phyloP scores from a whole-genome alignment of 306 rosid species.

The Glycine tomentella region DNA sequence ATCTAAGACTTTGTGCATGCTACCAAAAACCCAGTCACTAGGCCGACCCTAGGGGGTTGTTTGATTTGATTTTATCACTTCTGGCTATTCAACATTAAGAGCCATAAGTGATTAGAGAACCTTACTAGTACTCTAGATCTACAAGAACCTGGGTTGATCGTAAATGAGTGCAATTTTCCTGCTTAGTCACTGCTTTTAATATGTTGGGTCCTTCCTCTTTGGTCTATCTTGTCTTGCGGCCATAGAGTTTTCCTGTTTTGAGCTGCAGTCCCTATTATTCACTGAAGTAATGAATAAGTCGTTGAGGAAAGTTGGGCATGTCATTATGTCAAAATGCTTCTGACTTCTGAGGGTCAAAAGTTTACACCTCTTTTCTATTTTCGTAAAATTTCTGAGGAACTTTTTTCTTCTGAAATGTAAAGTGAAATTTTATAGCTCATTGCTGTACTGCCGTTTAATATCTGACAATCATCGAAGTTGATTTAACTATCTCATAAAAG shows the following conservation, averaged over 20 bases:
- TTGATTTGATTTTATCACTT: constrained; percentile 16
- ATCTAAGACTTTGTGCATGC: too few species aligned
- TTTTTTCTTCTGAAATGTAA: background rate
- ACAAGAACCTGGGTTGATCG: constrained; percentile 15
- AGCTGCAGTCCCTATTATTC: background rate
- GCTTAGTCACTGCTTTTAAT: constrained; percentile 9
- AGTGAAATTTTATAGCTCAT: constrained; percentile 9
- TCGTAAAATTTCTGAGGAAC: background rate
- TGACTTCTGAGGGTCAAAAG: background rate
- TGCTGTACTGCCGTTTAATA: constrained; percentile 7
- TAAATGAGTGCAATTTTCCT: constrained; percentile 10
- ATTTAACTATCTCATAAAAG: constrained; percentile 2
- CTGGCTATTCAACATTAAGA: background rate
- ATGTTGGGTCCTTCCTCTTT: background rate
- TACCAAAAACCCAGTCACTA: too few species aligned
- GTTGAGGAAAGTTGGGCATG: constrained; percentile 25
- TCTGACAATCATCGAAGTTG: background rate
- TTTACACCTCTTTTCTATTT: constrained; percentile 23
- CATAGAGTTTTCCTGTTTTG: background rate
- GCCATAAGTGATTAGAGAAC: constrained; percentile 1
- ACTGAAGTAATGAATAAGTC: background rate
- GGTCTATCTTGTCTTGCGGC: too few species aligned
- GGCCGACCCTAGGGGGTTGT: too few species aligned
- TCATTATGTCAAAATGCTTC: constrained; percentile 26
- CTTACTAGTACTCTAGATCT: constrained; percentile 3